phyloP scores from a whole-genome alignment of 2,329 filamentous ascomycete species.

The Fusarium pininemorale region DNA sequence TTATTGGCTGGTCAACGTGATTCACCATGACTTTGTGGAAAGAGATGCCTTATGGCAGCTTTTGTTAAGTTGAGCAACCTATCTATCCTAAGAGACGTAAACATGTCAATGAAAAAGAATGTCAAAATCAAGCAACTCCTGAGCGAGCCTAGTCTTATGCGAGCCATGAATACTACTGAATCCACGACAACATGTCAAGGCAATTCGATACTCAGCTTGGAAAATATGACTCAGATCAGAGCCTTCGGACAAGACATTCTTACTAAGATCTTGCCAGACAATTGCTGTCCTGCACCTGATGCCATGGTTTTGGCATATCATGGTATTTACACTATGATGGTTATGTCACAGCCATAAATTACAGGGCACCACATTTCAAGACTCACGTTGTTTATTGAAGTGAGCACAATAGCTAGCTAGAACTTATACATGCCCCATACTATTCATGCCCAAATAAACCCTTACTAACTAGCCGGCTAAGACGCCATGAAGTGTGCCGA shows the following conservation, averaged over 20 bases:
- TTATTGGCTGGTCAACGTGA: slow-evolving; percentile 90
- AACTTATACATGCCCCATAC: slow-evolving; percentile 4
- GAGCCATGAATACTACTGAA: not conserved
- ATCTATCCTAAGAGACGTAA: slow-evolving; percentile 46
- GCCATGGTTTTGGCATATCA: not conserved
- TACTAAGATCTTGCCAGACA: not conserved
- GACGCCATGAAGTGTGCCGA: slow-evolving; percentile 5
- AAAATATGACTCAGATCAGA: not conserved
- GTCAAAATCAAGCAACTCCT: not conserved
- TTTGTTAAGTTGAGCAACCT: slow-evolving; percentile 54
- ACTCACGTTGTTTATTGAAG: not conserved
- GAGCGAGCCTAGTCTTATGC: not conserved
- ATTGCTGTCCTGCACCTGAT: not conserved
- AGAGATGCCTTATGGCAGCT: slow-evolving; percentile 77
- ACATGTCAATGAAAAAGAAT: slow-evolving; percentile 9
- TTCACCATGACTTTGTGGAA: slow-evolving; percentile 81
- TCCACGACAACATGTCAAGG: not conserved
- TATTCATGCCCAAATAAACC: slow-evolving; percentile 1
- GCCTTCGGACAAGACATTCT: not conserved
- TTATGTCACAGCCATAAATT: not conserved
- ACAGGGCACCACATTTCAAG: not conserved
- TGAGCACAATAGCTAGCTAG: slow-evolving; percentile 14
- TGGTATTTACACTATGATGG: no score
- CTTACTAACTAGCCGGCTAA: not conserved
- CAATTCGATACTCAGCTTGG: not conserved